Base-by-base conservation (phyloP, 805 yeast species). In the Millerozyma miso region DNA sequence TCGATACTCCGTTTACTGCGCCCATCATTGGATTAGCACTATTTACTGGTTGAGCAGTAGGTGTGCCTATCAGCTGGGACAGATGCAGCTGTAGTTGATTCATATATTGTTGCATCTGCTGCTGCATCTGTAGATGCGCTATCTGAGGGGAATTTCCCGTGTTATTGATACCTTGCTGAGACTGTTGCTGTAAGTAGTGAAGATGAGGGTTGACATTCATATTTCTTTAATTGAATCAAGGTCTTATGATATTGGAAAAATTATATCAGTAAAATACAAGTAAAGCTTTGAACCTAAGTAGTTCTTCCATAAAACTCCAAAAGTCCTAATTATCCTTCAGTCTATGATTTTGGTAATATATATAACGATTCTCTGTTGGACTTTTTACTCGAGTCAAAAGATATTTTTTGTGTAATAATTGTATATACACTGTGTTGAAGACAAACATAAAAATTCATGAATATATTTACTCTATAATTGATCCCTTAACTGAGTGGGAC, bases 151-250 rank as follows among this genome's bases (percentile, higher is more conserved):
- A 62, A 38, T 60, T 65, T 5, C 56, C 55, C 32, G 44, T 44
- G 14, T 50, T 40, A 23, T 47, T 46, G 38, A 51, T 40, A 33
- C 49, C 59, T 31, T 53, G 62, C 48, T 52, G 65, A 19, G 51
- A 53, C 49, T 53, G 67, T 51, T 63, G 69, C 48, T 62, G 74
- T 45, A 69, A 58, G 52, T 67, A 68, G 48, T 67, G 75, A 38
- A 68, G 63, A 44, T 69, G 75, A 20, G 73, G 73, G 44, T 67
- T 67, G 37, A 62, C 61, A 54, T 69, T 69, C 74, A 69, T 69
- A 16, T 19, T 46, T 13, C 23, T 26, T 10, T 35, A 7, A 7
- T n/a, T n/a, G n/a, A n/a, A n/a, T n/a, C n/a, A n/a, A n/a, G n/a
- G n/a, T n/a, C n/a, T n/a, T n/a, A n/a, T n/a, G n/a, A n/a, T n/a